These are phyloP conservation scores for Coemansia sp. DNA, from an alignment of 192 early-diverging fungal species.

Conservation along the genomic window DNA sequence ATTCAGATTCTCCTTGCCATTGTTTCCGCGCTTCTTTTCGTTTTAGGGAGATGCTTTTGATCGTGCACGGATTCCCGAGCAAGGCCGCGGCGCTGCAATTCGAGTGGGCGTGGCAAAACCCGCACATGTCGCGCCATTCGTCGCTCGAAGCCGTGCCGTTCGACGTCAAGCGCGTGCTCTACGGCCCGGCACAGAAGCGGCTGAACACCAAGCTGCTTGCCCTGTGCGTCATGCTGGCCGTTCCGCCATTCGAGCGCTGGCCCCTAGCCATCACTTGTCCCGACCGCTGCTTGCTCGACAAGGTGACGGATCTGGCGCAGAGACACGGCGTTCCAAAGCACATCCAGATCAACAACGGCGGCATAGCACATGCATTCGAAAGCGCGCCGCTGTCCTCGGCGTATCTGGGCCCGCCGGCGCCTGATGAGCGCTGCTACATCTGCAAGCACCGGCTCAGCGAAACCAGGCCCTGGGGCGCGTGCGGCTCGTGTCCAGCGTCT, in stretches of 20 bases:
- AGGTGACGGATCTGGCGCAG: conserved; percentile 12
- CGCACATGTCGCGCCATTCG: conserved; percentile 42
- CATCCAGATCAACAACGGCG: conserved; percentile 8
- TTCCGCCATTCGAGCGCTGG: conserved; percentile 44
- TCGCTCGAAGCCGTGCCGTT: conserved; percentile 22
- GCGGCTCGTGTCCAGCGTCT: conserved; percentile 18
- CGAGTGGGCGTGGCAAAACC: conserved; percentile 55
- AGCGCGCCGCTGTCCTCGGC: background rate
- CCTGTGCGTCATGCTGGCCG: conserved; percentile 28
- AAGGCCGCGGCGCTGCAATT: conserved; percentile 44
- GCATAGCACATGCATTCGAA: conserved; percentile 23
- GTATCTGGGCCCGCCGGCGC: conserved; percentile 40
- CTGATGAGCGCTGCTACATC: conserved; percentile 26
- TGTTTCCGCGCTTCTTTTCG: background rate
- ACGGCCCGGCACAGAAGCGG: conserved; percentile 32
- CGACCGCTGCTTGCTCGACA: conserved; percentile 11
- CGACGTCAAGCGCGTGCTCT: conserved; percentile 25
- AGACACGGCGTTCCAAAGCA: conserved; percentile 20
- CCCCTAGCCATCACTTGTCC: conserved; percentile 36
- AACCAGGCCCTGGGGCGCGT: conserved; percentile 34
- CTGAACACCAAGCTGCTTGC: conserved; percentile 43
- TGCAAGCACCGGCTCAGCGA: conserved; percentile 19
- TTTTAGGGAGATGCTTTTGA: conserved; percentile 46
- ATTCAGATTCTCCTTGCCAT: no score
- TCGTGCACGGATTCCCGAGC: conserved; percentile 50